phyloP scores from a whole-genome alignment of 1,284 basidiomycete genomes.

The Rhodotorula sp. region DNA sequence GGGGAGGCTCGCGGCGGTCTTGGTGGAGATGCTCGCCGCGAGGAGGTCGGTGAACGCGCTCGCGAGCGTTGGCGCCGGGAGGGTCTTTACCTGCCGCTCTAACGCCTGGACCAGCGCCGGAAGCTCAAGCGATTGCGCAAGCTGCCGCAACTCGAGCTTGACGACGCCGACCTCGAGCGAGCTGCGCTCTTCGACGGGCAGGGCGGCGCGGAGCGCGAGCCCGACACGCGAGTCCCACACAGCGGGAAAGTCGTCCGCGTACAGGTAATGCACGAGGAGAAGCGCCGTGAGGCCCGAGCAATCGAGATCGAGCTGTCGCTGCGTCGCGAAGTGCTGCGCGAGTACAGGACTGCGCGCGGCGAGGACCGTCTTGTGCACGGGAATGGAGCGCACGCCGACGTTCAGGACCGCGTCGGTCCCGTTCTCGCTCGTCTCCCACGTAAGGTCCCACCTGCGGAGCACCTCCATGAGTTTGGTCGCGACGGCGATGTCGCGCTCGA shows the following conservation, averaged over 20 bases:
- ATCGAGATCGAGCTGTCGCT: constrained; percentile 48
- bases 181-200: neutral
- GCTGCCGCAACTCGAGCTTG: constrained; percentile 20
- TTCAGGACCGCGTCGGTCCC: constrained; percentile 68
- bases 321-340: constrained; percentile 46
- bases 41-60: constrained; percentile 8
- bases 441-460: constrained; percentile 47
- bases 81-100: constrained; percentile 48
- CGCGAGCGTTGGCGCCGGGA: constrained; percentile 32
- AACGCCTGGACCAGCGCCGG: constrained; percentile 61
- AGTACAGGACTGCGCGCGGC: constrained; percentile 63
- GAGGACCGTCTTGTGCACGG: constrained; percentile 68
- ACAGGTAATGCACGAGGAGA: constrained; percentile 80
- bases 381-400: constrained; percentile 57
- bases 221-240: constrained; percentile 81
- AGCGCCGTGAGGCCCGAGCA: constrained; percentile 69
- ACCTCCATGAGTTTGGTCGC: constrained; percentile 56
- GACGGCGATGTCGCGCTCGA: constrained; percentile 57
- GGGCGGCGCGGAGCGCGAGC: constrained; percentile 55
- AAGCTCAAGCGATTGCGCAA: constrained; percentile 51
- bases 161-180: constrained; percentile 24
- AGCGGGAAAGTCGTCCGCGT: constrained; percentile 78
- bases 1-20: neutral
- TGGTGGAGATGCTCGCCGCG: neutral
- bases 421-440: constrained; percentile 45